These are phyloP conservation scores for Clarireedia monteithiana DNA, from an alignment of 2,329 filamentous ascomycete species.

Conservation along the genomic window DNA sequence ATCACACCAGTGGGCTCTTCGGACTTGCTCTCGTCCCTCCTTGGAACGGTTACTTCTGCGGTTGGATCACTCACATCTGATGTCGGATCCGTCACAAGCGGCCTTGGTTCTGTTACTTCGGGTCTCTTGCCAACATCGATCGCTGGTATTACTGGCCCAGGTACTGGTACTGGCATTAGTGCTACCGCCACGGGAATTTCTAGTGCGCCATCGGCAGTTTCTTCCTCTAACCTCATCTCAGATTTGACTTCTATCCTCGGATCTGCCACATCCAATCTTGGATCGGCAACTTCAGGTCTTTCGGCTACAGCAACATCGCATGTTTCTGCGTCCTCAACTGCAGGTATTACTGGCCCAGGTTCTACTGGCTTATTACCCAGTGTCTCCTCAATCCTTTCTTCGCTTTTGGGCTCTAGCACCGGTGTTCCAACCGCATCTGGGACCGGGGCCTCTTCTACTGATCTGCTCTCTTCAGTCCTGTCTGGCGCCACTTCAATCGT, in stretches of 20 bases:
- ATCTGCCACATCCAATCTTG: background rate
- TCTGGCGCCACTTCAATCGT: background rate
- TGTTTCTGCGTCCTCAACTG: conserved; percentile 2
- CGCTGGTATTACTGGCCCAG: background rate
- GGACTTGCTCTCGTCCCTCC: background rate
- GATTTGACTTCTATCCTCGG: background rate
- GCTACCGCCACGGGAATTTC: too few relatives aligned
- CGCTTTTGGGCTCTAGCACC: background rate
- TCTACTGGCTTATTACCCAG: background rate
- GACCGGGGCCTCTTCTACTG: background rate
- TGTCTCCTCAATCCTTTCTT: background rate
- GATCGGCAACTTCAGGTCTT: conserved; percentile 2
- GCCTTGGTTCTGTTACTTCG: background rate
- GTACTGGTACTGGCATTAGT: background rate
- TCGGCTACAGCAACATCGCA: conserved; percentile 6
- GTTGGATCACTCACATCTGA: background rate
- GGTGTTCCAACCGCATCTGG: background rate
- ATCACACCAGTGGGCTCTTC: background rate
- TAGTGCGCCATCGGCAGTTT: background rate
- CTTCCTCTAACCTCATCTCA: background rate
- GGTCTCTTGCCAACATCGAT: background rate
- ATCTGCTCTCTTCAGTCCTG: background rate
- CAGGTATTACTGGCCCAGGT: conserved; percentile 4
- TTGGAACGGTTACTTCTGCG: background rate
- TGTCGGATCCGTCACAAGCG: background rate